These are phyloP conservation scores for Salmacisia buchloeana DNA, from an alignment of 1,284 basidiomycete species.

Conservation along the genomic window DNA sequence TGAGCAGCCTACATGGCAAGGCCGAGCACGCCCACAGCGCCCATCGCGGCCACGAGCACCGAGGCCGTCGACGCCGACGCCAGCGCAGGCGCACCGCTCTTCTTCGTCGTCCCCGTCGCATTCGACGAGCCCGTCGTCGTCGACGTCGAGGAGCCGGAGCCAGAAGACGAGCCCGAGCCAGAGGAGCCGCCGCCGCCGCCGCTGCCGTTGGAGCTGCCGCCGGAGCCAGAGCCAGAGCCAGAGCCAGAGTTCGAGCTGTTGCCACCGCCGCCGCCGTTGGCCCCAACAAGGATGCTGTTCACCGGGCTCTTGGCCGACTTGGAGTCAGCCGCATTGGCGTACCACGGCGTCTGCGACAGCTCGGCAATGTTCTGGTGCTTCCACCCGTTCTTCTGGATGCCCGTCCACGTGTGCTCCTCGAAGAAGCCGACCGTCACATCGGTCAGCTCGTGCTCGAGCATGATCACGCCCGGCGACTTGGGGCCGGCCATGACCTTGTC, in stretches of 20 bases:
- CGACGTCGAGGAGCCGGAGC: too few relatives aligned
- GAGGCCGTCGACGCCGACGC: neutral
- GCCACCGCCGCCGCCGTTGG: neutral
- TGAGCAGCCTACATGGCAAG: too few relatives aligned
- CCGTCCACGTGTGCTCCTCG: slow-evolving; percentile 60
- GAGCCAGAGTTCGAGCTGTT: neutral
- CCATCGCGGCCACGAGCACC: too few relatives aligned
- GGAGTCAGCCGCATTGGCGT: slow-evolving; percentile 26
- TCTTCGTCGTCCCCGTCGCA: neutral
- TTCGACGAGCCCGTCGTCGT: neutral
- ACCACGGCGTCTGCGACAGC: slow-evolving; percentile 25
- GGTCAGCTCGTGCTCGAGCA: slow-evolving; percentile 75
- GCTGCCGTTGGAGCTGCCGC: too few relatives aligned
- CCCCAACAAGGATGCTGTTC: neutral
- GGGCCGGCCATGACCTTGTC: slow-evolving; percentile 18
- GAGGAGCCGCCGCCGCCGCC: neutral
- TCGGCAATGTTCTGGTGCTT: slow-evolving; percentile 33
- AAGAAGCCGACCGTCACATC: slow-evolving; percentile 64
- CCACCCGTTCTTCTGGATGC: slow-evolving; percentile 66
- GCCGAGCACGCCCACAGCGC: too few relatives aligned
- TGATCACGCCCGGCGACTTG: slow-evolving; percentile 63
- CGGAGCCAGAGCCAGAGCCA: neutral
- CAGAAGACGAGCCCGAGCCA: neutral
- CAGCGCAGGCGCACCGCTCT: neutral
- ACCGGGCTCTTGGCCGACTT: neutral